A percentile compares a stretch with the other conserved stretches of the same genome.
These are phyloP conservation scores for Tubosaeta brunneosetosa DNA, from an alignment of 768 basidiomycete species.

Conservation along the genomic window DNA sequence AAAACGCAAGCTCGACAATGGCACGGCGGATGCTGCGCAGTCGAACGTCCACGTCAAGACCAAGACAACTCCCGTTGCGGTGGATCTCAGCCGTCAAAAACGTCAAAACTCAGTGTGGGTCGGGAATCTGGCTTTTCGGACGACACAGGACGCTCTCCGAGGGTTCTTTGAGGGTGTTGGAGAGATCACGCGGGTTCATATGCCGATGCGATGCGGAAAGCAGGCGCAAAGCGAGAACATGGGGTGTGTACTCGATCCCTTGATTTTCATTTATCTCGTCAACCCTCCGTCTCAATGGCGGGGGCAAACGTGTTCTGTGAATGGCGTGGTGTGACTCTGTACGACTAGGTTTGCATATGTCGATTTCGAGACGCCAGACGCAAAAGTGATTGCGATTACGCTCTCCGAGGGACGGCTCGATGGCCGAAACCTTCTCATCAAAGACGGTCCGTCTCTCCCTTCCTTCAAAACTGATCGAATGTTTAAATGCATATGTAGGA, in stretches of 20 bases:
- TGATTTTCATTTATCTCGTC: slow-evolving; percentile 3
- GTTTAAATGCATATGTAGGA: slow-evolving; percentile 40
- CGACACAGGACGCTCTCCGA: slow-evolving; percentile 67
- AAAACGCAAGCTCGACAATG: slow-evolving; percentile 44
- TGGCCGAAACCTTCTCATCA: slow-evolving; percentile 87
- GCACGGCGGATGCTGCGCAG: background rate
- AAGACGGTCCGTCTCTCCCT: slow-evolving; percentile 60
- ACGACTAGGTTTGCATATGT: slow-evolving; percentile 86
- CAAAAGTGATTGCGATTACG: slow-evolving; percentile 68
- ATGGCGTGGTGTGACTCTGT: slow-evolving; percentile 5
- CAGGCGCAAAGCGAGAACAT: slow-evolving; percentile 63
- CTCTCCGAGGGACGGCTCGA: slow-evolving; percentile 79
- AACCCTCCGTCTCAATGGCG: background rate
- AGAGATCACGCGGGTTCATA: slow-evolving; percentile 74
- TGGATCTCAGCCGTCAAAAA: slow-evolving; percentile 33
- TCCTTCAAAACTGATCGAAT: background rate
- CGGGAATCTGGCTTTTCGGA: slow-evolving; percentile 90
- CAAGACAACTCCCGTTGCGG: slow-evolving; percentile 4
- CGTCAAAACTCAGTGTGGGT: slow-evolving; percentile 92
- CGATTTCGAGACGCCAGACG: slow-evolving; percentile 79
- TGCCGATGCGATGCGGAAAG: slow-evolving; percentile 72
- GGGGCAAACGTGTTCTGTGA: background rate
- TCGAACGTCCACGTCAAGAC: background rate
- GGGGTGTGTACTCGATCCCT: slow-evolving; percentile 58
- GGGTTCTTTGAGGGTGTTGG: slow-evolving; percentile 67